Conservation (phyloP, 139 green algal species). For the Auxenochlorella pyrenoidosa region DNA sequence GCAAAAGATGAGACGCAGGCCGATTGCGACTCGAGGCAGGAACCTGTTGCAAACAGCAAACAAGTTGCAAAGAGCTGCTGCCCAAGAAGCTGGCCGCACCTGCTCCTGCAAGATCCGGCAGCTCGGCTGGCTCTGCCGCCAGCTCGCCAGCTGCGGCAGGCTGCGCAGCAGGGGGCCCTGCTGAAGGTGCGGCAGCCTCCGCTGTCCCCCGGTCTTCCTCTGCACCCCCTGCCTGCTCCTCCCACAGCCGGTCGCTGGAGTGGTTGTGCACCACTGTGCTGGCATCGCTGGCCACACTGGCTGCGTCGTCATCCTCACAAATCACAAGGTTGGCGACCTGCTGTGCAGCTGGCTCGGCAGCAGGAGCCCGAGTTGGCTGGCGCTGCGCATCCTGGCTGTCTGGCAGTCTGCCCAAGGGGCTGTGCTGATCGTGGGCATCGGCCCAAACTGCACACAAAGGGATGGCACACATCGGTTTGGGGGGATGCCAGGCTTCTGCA, state of each 20-base stretch:
- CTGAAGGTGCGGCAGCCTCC: neutral
- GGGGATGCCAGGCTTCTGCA: too few relatives aligned
- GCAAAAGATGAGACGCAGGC: too few relatives aligned
- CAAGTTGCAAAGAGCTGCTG: too few relatives aligned
- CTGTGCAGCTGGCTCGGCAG: neutral
- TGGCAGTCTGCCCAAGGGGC: neutral
- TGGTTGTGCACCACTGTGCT: conserved; percentile 3
- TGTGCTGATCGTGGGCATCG: neutral
- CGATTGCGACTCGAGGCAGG: too few relatives aligned
- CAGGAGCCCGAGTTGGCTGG: neutral
- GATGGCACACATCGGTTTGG: neutral
- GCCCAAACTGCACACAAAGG: neutral
- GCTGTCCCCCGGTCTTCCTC: neutral
- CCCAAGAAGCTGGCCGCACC: neutral
- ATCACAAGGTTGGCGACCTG: neutral
- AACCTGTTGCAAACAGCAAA: too few relatives aligned
- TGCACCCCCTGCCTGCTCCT: neutral
- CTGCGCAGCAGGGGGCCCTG: neutral
- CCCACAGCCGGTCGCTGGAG: neutral
- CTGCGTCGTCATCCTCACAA: conserved; percentile 15
- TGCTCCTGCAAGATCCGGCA: neutral
- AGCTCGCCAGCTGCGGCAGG: neutral
- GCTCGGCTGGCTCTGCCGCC: neutral
- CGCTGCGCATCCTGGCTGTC: neutral
- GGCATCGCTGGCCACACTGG: conserved; percentile 10